Conservation (phyloP, 2,329 filamentous ascomycete genomes). For the Emericellopsis atlantica region DNA sequence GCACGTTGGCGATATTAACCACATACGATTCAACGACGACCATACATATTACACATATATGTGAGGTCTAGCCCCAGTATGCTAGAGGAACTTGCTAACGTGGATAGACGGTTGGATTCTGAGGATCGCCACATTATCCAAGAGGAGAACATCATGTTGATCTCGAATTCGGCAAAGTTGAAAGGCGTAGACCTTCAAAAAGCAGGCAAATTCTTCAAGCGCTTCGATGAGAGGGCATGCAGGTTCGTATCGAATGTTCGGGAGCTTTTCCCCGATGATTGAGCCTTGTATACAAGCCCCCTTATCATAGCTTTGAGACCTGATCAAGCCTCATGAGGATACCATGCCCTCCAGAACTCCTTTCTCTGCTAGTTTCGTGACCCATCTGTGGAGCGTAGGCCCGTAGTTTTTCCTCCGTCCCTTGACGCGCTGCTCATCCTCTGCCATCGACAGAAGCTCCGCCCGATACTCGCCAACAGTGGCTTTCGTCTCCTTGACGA, state of each 20-base stretch:
- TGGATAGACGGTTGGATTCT: too few species aligned
- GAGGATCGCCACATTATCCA: too few species aligned
- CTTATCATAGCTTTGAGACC: not conserved
- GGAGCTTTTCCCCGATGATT: conserved; percentile 84
- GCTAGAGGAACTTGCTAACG: conserved; percentile 23
- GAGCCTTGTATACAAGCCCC: conserved; percentile 1
- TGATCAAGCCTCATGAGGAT: not conserved
- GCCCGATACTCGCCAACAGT: conserved; percentile 31
- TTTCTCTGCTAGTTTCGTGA: conserved; percentile 56
- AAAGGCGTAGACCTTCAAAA: too few species aligned
- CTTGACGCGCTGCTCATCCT: conserved; percentile 38
- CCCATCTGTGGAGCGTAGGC: conserved; percentile 55
- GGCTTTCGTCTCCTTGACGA: conserved; percentile 25
- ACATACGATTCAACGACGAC: not conserved
- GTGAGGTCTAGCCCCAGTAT: conserved; percentile 58
- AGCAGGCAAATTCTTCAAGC: conserved; percentile 70
- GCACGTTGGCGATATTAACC: conserved; percentile 10
- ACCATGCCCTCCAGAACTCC: conserved; percentile 38
- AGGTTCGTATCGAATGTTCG: conserved; percentile 69
- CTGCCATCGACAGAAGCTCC: conserved; percentile 29
- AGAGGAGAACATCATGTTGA: too few species aligned
- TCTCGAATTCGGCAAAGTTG: too few species aligned
- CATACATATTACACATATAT: conserved; percentile 57
- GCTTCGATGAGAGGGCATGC: conserved; percentile 56
- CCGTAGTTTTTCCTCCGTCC: conserved; percentile 56